Conservation (phyloP, 2,329 filamentous ascomycete genomes). For the Trichoderma semiorbis region DNA sequence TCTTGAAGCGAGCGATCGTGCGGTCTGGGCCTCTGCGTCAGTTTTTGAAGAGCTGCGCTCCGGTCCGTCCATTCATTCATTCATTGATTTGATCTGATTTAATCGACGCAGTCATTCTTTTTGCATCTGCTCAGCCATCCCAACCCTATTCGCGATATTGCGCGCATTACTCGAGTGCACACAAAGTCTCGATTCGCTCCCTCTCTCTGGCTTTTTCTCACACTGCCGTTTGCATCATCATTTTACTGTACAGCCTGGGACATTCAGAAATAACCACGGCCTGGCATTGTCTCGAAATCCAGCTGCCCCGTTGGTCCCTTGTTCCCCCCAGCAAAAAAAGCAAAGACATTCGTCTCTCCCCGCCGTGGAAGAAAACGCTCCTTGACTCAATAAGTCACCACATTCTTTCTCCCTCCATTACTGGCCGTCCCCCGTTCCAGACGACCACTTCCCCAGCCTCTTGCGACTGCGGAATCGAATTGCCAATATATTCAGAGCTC, state of each 20-base stretch:
- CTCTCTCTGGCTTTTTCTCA: conserved; percentile 10
- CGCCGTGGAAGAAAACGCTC: conserved; percentile 23
- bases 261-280: neutral
- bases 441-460: conserved; percentile 20
- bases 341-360: conserved; percentile 26
- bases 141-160: neutral
- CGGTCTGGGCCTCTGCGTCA: conserved; percentile 7
- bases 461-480: neutral
- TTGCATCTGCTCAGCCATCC: conserved; percentile 1
- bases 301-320: conserved; percentile 22
- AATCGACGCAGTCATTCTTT: conserved; percentile 5
- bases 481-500: conserved; percentile 17
- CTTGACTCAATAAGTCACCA: conserved; percentile 25
- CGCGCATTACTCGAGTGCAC: conserved; percentile 1
- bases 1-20: conserved; percentile 5
- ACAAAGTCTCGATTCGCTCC: conserved; percentile 20
- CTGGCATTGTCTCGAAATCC: conserved; percentile 23
- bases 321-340: conserved; percentile 14
- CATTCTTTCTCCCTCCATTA: conserved; percentile 28
- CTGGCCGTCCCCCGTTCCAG: conserved; percentile 30
- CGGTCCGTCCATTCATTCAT: conserved; percentile 19
- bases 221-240: conserved; percentile 4
- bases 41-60: conserved; percentile 8
- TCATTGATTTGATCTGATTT: neutral
- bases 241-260: neutral